phyloP scores from a whole-genome alignment of 2,329 filamentous ascomycete genomes.

The Fusarium sp. region DNA sequence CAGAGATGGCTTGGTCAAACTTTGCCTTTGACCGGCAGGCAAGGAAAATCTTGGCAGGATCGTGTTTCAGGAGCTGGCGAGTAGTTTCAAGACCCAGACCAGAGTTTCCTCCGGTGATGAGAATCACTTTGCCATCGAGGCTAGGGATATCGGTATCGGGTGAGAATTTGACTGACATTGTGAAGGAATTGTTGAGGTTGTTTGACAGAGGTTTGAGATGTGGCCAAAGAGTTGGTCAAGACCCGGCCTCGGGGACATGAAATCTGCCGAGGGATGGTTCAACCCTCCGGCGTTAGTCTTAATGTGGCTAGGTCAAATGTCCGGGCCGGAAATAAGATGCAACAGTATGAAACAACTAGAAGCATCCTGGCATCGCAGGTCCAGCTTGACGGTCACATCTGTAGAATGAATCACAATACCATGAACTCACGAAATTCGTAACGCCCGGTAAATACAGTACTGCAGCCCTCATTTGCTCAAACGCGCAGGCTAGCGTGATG shows the following conservation, averaged over 20 bases:
- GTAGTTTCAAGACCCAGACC: neutral
- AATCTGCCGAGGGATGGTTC: neutral
- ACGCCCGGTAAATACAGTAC: too few relatives aligned
- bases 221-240: neutral
- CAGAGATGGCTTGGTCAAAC: neutral
- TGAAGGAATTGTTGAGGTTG: neutral
- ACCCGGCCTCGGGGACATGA: neutral
- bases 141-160: constrained; percentile 5
- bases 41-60: constrained; percentile 3
- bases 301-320: neutral
- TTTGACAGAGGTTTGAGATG: neutral
- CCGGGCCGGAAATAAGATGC: neutral
- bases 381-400: neutral
- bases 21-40: constrained; percentile 11
- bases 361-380: neutral
- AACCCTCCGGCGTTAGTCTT: neutral
- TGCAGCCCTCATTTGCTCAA: too few relatives aligned
- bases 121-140: constrained; percentile 4
- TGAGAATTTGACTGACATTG: neutral
- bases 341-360: neutral
- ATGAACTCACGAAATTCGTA: too few relatives aligned
- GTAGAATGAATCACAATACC: too few relatives aligned
- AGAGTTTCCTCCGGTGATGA: constrained; percentile 13
- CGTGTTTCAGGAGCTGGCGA: constrained; percentile 2
- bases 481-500: too few relatives aligned